These are phyloP conservation scores for Neotropicomus parvogracilis DNA, from an alignment of 1,284 basidiomycete species.

Conservation along the genomic window DNA sequence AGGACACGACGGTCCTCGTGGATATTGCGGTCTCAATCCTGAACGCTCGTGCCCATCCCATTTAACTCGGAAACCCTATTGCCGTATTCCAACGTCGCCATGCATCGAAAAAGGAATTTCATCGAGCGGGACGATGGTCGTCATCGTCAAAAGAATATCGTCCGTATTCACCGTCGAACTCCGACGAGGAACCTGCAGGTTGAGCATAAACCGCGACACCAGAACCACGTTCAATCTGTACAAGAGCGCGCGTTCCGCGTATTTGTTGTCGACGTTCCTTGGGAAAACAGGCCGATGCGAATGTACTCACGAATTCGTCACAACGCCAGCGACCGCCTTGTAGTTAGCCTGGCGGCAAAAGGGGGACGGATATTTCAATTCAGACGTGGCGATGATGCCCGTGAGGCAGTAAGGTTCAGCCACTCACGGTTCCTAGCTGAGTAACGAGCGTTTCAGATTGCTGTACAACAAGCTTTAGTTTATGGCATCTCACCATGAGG, in stretches of 20 bases:
- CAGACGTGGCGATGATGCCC: not conserved
- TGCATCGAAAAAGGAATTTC: not conserved
- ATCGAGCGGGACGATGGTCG: constrained; percentile 3
- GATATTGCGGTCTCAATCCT: too few species aligned
- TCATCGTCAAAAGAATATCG: not conserved
- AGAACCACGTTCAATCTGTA: constrained; percentile 39
- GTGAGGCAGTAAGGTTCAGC: not conserved
- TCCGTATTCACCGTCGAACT: not conserved
- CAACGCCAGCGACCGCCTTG: not conserved
- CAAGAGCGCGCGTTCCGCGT: too few species aligned
- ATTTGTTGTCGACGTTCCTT: too few species aligned
- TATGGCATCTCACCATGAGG: constrained; percentile 10
- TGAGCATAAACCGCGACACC: constrained; percentile 44
- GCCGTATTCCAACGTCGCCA: not conserved
- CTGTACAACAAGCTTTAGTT: not conserved
- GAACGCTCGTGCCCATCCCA: too few species aligned
- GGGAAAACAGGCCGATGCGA: not conserved
- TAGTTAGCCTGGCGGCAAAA: constrained; percentile 3
- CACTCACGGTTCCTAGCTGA: constrained; percentile 7
- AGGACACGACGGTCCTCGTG: too few species aligned
- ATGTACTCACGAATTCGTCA: constrained; percentile 12
- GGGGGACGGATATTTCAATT: not conserved
- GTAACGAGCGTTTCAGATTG: not conserved
- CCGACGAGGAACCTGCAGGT: constrained; percentile 34
- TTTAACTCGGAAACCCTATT: too few species aligned